Percentiles rank a stretch among this genome's conserved stretches.
Conservation (phyloP, 345 rosid genomes). For the Gossypium rotundifolium region DNA sequence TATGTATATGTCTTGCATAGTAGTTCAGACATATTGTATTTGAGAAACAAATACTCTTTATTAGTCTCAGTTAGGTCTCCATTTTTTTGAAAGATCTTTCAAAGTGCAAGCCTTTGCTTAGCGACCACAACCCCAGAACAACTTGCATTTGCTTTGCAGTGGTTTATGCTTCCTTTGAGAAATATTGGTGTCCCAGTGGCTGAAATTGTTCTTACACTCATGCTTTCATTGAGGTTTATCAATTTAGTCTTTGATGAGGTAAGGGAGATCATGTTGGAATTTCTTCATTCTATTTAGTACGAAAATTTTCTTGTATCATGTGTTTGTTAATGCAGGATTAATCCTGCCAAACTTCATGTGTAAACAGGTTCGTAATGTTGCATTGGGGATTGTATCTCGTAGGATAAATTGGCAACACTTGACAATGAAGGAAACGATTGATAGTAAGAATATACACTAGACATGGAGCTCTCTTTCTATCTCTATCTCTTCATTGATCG, state of each 20-base stretch:
- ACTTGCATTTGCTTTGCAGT: conserved; percentile 73
- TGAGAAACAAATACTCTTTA: conserved; percentile 8
- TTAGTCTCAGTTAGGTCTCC: conserved; percentile 22
- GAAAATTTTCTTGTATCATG: background rate
- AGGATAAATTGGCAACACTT: conserved; percentile 83
- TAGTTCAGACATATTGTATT: background rate
- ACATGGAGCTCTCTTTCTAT: background rate
- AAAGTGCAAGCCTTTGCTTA: conserved; percentile 86
- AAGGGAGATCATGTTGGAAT: conserved; percentile 5
- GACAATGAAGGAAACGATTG: conserved; percentile 74
- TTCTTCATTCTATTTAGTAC: background rate
- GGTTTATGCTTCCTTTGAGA: conserved; percentile 79
- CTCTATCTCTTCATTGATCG: background rate
- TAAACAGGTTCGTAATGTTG: conserved; percentile 73
- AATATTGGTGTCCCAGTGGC: conserved; percentile 75
- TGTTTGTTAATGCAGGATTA: conserved; percentile 9
- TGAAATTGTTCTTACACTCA: conserved; percentile 78
- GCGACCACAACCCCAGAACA: conserved; percentile 95
- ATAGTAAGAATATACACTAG: conserved; percentile 40
- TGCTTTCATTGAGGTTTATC: conserved; percentile 85
- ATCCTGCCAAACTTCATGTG: conserved; percentile 1
- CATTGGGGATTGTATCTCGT: conserved; percentile 85
- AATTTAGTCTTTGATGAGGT: conserved; percentile 93
- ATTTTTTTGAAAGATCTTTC: conserved; percentile 60
- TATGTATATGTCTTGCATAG: background rate